phyloP scores from a whole-genome alignment of 179 eudicot genomes.

The Amaranthus tricolor region DNA sequence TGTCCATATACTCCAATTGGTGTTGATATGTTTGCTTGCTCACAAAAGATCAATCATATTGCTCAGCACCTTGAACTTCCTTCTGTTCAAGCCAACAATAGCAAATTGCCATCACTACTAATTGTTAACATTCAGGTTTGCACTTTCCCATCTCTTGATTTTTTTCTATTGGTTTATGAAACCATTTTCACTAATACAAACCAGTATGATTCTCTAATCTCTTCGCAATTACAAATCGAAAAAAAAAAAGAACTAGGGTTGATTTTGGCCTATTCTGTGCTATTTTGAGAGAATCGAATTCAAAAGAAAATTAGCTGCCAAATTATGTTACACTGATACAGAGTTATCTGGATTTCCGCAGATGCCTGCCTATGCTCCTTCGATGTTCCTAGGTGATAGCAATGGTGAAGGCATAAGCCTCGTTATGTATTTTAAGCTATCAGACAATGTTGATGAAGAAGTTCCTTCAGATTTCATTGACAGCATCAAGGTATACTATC shows the following conservation, averaged over 20 bases:
- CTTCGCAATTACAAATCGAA: no score
- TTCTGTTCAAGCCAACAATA: conserved; percentile 34
- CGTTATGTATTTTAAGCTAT: conserved; percentile 36
- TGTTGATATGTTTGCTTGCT: conserved; percentile 58
- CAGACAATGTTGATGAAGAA: conserved; percentile 29
- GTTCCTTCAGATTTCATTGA: conserved; percentile 34
- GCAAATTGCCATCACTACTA: conserved; percentile 59
- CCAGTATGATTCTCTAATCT: no score
- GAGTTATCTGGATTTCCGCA: background rate
- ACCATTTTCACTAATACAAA: background rate
- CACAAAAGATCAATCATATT: conserved; percentile 69
- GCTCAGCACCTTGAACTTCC: conserved; percentile 83
- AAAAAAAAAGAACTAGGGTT: background rate
- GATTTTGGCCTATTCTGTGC: background rate
- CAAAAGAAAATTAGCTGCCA: no score
- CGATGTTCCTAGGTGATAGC: conserved; percentile 35
- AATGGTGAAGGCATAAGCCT: conserved; percentile 44
- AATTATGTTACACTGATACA: no score
- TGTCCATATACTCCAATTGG: conserved; percentile 78
- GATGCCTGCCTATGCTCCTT: conserved; percentile 43
- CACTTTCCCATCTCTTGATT: background rate
- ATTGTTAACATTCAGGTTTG: conserved; percentile 83
- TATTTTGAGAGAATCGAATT: background rate
- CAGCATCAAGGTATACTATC: conserved; percentile 29
- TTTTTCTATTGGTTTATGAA: background rate